Evolutionary conservation across 1,284 basidiomycete genomes (phyloP).

Genomic region (Pseudozyma thailandica): DNA sequence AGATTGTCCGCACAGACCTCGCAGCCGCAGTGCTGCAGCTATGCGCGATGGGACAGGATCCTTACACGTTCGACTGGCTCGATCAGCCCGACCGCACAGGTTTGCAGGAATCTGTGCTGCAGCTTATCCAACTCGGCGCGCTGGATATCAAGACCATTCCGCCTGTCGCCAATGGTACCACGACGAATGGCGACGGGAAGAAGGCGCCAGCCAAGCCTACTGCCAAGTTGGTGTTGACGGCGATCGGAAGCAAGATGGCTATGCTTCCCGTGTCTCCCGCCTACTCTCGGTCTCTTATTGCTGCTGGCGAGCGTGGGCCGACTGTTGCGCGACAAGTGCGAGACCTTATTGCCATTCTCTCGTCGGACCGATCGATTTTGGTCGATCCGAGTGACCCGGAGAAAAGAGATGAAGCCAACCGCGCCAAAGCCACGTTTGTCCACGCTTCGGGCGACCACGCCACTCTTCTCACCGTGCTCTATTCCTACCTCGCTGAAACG

Average conservation of each 20-base stretch:
- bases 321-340: slow-evolving; percentile 53
- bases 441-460: slow-evolving; percentile 62
- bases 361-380: slow-evolving; percentile 54
- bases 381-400: slow-evolving; percentile 51
- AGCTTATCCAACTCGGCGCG: slow-evolving; percentile 62
- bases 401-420: slow-evolving; percentile 57
- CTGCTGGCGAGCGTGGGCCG: slow-evolving; percentile 53
- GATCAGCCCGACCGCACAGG: slow-evolving; percentile 51
- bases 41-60: slow-evolving; percentile 61
- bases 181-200: slow-evolving; percentile 1
- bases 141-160: slow-evolving; percentile 32
- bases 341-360: slow-evolving; percentile 65
- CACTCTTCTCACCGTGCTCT: slow-evolving; percentile 62
- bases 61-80: slow-evolving; percentile 63
- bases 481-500: slow-evolving; percentile 59
- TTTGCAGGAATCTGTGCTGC: slow-evolving; percentile 56
- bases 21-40: slow-evolving; percentile 56
- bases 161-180: slow-evolving; percentile 3
- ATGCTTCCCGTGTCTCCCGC: slow-evolving; percentile 60
- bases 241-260: slow-evolving; percentile 59
- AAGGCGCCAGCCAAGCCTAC: slow-evolving; percentile 8
- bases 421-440: slow-evolving; percentile 68
- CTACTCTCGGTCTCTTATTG: slow-evolving; percentile 58
- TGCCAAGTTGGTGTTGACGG: slow-evolving; percentile 46
- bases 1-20: slow-evolving; percentile 62